Base-by-base conservation (phyloP, 23 red algal genomes). In the Gracilaria domingensis region DNA sequence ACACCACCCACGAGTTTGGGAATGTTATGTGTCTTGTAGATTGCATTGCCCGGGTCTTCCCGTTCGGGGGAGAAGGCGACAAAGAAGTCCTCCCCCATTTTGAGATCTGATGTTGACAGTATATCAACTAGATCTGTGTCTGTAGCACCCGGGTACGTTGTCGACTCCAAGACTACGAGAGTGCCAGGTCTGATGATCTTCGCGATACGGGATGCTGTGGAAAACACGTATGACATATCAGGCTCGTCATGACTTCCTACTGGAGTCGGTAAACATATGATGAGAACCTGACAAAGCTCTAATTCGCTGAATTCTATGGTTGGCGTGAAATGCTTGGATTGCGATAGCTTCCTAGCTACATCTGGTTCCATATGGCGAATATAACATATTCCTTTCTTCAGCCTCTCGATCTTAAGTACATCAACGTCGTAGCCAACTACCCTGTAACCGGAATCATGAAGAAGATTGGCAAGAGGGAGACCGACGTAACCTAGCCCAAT, bases 401-500 rank as follows among this genome's bases (percentile, higher is more conserved):
- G 29, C 21, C 48, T 82, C 17, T 80, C 28, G 8, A 96, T 85
- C 56, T 96, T 96, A 36, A 42, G 25, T 12, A 20, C 28, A 76
- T 96, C 94, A 35, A 79, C 65, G 62, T 96, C 94, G 55, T 80
- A 96, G 8, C 86, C 94, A 39, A 92, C 38, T n/a, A 96, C 88
- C 7, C 17, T 33, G 17, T 87, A 80, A 0, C 88, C 94, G 9
- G 82, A 64, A 47, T 26, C 33, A 53, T 96, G 94, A 49, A 92
- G 50, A 51, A 76, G 62, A 39, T 77, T 64, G 24, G 67, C 86
- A 13, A 96, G 88, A 37, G 94, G 94, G 33, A 96, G 89, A 23
- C 94, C 94, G 34, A 96, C 94, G 69, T 96, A 96, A 48, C 94
- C 94, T 42, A 96, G 88, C 38, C 94, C 94, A 69, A 96, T 77